phyloP scores from a whole-genome alignment of 2,329 filamentous ascomycete genomes.

The Trichoderma simmonsii region DNA sequence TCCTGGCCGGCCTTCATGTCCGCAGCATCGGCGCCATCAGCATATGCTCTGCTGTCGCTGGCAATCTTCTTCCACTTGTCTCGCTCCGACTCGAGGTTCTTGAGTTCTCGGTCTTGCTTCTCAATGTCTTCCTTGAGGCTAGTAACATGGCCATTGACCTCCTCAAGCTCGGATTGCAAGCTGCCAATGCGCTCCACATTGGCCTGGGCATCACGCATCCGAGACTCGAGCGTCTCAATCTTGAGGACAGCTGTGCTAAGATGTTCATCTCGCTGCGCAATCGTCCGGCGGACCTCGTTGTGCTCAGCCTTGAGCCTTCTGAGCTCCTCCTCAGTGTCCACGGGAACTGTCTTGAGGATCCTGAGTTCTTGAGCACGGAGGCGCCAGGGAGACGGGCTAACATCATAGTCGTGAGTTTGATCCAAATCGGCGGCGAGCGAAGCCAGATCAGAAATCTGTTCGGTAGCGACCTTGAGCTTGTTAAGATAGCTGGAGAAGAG shows the following conservation, averaged over 20 bases:
- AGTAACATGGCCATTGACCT: constrained; percentile 48
- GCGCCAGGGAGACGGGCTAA: constrained; percentile 74
- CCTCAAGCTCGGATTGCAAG: constrained; percentile 58
- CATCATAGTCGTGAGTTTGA: constrained; percentile 76
- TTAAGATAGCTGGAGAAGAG: constrained; percentile 66
- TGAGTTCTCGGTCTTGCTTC: constrained; percentile 64
- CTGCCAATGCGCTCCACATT: constrained; percentile 68
- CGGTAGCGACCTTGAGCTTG: constrained; percentile 63
- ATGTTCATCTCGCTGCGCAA: constrained; percentile 73
- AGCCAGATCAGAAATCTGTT: constrained; percentile 66
- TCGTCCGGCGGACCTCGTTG: constrained; percentile 68
- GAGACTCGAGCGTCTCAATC: constrained; percentile 86
- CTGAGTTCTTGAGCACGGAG: constrained; percentile 77
- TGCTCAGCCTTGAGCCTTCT: constrained; percentile 76
- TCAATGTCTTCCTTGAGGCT: constrained; percentile 62
- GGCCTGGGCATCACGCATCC: constrained; percentile 78
- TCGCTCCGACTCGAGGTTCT: constrained; percentile 60
- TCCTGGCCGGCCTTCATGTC: constrained; percentile 59
- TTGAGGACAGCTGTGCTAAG: constrained; percentile 86
- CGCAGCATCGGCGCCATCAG: constrained; percentile 49
- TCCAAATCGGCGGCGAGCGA: constrained; percentile 67
- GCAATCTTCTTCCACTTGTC: constrained; percentile 71
- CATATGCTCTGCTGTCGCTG: constrained; percentile 56
- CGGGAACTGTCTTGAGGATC: constrained; percentile 73
- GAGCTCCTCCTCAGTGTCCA: constrained; percentile 83